These are phyloP conservation scores for Tulasnella sp. DNA, from an alignment of 768 basidiomycete genomes.

Conservation along the genomic window DNA sequence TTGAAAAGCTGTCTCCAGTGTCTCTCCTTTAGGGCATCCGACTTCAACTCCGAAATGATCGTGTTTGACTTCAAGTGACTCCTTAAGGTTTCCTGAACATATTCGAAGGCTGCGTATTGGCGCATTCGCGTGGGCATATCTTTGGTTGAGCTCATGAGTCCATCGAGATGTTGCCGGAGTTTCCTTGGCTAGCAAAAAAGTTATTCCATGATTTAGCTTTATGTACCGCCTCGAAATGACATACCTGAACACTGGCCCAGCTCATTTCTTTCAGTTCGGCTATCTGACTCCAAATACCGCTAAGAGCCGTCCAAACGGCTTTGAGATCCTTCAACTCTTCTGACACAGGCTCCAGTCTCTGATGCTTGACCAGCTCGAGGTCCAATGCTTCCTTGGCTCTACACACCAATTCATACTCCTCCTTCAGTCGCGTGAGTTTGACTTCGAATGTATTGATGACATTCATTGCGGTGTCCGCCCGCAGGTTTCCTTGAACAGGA, in stretches of 20 bases:
- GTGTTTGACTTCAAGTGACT: constrained; percentile 80
- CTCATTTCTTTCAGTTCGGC: constrained; percentile 72
- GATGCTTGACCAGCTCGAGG: constrained; percentile 79
- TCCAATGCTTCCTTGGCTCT: constrained; percentile 95
- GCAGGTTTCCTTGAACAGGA: constrained; percentile 92
- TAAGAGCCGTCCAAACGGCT: constrained; percentile 96
- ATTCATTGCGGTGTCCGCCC: constrained; percentile 92
- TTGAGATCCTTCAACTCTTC: constrained; percentile 95
- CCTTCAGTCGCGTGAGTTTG: constrained; percentile 75
- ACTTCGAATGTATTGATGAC: constrained; percentile 92
- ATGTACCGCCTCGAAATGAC: not conserved
- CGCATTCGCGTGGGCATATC: constrained; percentile 99
- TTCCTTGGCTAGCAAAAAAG: constrained; percentile 50
- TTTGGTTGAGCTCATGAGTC: constrained; percentile 81
- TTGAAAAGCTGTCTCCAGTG: constrained; percentile 99
- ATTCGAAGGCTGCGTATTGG: constrained; percentile 97
- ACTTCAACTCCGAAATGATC: constrained; percentile 87
- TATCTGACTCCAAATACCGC: constrained; percentile 92
- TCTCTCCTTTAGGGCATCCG: constrained; percentile 90
- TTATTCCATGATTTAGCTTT: not conserved
- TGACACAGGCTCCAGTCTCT: constrained; percentile 83
- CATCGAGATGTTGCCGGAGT: constrained; percentile 84
- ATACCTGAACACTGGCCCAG: constrained; percentile 74
- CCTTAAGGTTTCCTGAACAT: constrained; percentile 82
- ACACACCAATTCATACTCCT: constrained; percentile 91